Base-by-base conservation (phyloP, 2,329 filamentous ascomycete genomes). In the Scopulariopsis brevicaulis region DNA sequence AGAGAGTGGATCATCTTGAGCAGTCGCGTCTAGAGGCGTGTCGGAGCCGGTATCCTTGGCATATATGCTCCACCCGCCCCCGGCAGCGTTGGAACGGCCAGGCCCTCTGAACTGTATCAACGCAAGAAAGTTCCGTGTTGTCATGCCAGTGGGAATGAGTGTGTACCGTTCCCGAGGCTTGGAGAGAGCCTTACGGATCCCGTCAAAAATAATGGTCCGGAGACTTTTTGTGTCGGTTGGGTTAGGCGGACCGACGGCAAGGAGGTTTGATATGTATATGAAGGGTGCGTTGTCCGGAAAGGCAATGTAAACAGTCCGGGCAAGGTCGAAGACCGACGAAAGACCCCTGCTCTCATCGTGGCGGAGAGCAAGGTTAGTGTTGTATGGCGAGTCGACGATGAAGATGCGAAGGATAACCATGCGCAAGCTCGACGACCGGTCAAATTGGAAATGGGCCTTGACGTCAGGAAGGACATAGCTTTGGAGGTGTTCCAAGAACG, bases 391-490 rank as follows among this genome's bases (percentile, higher is more conserved):
- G 68, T 94, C 87, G 61, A 90, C 75, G 59, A 92, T 82, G 65
- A 90, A 88, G 53, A 95, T 84, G 55, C 90, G 84, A n/a, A 95
- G 73, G 28, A 94, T 76, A 1, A 89, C 79, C 4, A 94, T 74
- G 0, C 88, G 83, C n/a, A 87, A 75, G 1, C 78, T 76, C 57
- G 80, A 77, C 57, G 88, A 86, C n/a, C 86, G 82, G 63, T 87
- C 84, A 60, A 94, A 82, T 64, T 89, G 86, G 69, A 90, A 94
- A 70, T 95, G 89, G 5, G 88, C 87, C 69, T 94, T 95, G 64
- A 92, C 82, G 59, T 94, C 80, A 1, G 90, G 88, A 1, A 89
- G 77, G 20, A 91, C 80, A 66, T 92, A 85, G 48, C 77, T 76
- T 63, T 92, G 87, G 2, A 96, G 80, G 63, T 86, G 87, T 62